These are phyloP conservation scores for Lindgomyces ingoldianus DNA, from an alignment of 495 filamentous ascomycete genomes.

Conservation along the genomic window DNA sequence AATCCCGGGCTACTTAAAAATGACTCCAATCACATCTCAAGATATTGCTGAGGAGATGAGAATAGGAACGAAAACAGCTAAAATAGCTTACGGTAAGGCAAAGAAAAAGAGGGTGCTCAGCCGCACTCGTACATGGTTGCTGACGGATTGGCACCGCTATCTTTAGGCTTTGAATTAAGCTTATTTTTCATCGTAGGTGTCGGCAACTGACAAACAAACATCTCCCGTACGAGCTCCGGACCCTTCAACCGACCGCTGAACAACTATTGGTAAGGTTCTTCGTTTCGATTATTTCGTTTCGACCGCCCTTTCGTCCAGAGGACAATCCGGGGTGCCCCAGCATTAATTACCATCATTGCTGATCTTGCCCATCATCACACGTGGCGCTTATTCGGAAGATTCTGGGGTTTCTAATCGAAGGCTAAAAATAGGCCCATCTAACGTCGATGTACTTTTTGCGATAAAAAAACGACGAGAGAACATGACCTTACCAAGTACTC, in stretches of 20 bases:
- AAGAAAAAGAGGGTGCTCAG: not conserved
- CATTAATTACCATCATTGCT: too few species aligned
- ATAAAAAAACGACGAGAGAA: not conserved
- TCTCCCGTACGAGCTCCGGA: too few species aligned
- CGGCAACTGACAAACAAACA: not conserved
- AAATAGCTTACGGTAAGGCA: not conserved
- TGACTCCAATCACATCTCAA: not conserved
- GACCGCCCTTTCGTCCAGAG: not conserved
- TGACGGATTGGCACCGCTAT: conserved; percentile 12
- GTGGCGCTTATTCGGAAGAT: too few species aligned
- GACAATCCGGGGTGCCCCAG: too few species aligned
- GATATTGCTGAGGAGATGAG: not conserved
- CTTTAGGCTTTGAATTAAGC: conserved; percentile 25
- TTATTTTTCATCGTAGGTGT: conserved; percentile 15
- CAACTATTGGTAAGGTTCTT: not conserved
- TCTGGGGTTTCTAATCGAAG: not conserved
- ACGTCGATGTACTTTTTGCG: too few species aligned
- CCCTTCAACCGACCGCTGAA: too few species aligned
- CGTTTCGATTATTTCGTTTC: not conserved
- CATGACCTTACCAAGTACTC: not conserved
- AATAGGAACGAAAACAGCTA: not conserved
- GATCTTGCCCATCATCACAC: too few species aligned
- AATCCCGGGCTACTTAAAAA: not conserved
- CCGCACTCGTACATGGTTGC: conserved; percentile 1
- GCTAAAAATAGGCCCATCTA: not conserved